Percentiles rank a stretch among this genome's conserved stretches.
These are phyloP conservation scores for Tillandsia fasciculata DNA, from an alignment of 176 grass and related monocot genomes.

Conservation along the genomic window DNA sequence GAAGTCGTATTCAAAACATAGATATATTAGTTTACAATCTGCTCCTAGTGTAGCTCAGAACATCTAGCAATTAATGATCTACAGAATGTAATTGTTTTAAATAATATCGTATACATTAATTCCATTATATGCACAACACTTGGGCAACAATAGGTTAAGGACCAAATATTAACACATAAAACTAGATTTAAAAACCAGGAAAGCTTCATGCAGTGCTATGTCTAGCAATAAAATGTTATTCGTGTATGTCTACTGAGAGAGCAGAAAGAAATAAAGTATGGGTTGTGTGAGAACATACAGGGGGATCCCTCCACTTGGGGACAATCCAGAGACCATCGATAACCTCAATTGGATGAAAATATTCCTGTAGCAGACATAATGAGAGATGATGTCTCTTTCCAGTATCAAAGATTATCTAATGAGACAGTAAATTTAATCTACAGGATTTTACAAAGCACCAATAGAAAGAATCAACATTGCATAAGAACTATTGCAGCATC, in stretches of 20 bases:
- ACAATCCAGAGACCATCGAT: conserved; percentile 79
- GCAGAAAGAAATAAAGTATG: not conserved
- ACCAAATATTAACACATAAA: no score
- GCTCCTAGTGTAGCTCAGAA: not conserved
- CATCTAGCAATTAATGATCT: not conserved
- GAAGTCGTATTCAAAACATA: not conserved
- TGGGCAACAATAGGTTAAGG: no score
- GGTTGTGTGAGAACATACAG: conserved; percentile 35
- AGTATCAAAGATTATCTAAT: not conserved
- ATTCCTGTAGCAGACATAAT: conserved; percentile 25
- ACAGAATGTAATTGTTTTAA: not conserved
- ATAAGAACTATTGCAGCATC: not conserved
- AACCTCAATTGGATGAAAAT: conserved; percentile 53
- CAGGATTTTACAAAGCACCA: not conserved
- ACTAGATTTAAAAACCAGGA: no score
- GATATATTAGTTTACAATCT: not conserved
- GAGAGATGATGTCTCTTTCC: not conserved
- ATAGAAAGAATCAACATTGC: not conserved
- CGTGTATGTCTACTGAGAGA: not conserved
- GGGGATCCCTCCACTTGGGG: conserved; percentile 77
- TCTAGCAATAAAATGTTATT: no score
- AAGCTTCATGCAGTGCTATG: no score
- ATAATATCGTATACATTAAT: not conserved
- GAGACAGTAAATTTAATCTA: not conserved
- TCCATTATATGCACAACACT: no score